A percentile compares a stretch with the other conserved stretches of the same genome.
Evolutionary conservation across 2,329 filamentous ascomycete genomes (phyloP).

Genomic region (Juglanconis oblonga): DNA sequence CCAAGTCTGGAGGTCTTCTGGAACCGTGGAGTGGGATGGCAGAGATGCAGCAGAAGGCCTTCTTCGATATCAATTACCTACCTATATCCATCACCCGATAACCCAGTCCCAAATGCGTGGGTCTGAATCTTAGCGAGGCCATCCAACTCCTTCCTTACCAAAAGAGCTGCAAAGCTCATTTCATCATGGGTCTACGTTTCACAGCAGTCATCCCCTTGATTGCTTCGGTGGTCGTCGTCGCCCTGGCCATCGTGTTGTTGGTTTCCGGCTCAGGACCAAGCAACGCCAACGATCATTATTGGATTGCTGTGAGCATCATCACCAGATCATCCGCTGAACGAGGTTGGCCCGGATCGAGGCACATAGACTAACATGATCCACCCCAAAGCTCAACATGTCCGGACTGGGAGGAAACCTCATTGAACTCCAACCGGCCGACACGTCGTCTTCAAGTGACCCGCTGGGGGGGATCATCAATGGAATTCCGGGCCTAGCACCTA

Average conservation of each 20-base stretch:
- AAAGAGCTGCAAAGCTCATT: neutral
- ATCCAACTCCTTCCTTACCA: neutral
- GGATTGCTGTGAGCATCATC: constrained; percentile 2
- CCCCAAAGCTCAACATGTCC: constrained; percentile 19
- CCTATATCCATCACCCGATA: too few species aligned
- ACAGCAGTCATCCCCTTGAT: constrained; percentile 1
- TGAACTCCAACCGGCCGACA: constrained; percentile 14
- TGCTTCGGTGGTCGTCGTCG: constrained; percentile 2
- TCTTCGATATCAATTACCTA: too few species aligned
- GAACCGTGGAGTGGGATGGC: too few species aligned
- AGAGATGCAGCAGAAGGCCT: too few species aligned
- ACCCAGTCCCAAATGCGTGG: too few species aligned
- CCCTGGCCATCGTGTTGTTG: constrained; percentile 2
- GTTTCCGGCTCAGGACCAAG: constrained; percentile 2
- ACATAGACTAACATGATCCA: neutral
- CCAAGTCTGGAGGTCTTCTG: too few species aligned
- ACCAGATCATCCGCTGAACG: neutral
- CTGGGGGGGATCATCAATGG: constrained; percentile 15
- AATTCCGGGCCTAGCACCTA: constrained; percentile 14
- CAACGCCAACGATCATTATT: constrained; percentile 3
- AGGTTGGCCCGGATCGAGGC: neutral
- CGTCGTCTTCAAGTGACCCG: constrained; percentile 8
- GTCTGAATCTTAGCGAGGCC: too few species aligned
- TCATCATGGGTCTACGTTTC: constrained; percentile 1
- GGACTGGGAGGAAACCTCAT: constrained; percentile 20